phyloP scores from a whole-genome alignment of 768 basidiomycete species.

The Serendipita sp. region DNA sequence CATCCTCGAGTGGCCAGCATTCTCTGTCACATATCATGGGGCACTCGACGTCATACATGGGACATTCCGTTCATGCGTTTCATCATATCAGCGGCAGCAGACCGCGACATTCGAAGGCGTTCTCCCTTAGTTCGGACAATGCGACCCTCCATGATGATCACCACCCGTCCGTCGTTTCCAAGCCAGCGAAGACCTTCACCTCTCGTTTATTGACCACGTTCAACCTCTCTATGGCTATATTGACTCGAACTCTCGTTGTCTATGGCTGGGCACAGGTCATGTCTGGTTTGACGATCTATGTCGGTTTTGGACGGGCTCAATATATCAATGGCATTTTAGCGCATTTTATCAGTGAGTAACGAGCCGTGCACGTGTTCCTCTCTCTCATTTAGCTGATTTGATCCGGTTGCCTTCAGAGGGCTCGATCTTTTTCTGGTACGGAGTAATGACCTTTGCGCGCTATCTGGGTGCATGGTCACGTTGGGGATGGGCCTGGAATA shows the following conservation, averaged over 20 bases:
- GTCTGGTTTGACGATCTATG: slow-evolving; percentile 63
- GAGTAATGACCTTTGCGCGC: slow-evolving; percentile 78
- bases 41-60: no score
- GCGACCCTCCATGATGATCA: slow-evolving; percentile 11
- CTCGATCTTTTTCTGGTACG: slow-evolving; percentile 84
- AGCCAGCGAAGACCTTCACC: not conserved
- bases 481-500: slow-evolving; percentile 93
- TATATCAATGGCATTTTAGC: slow-evolving; percentile 75
- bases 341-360: slow-evolving; percentile 68
- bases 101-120: slow-evolving; percentile 36
- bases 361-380: not conserved
- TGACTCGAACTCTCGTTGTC: slow-evolving; percentile 51
- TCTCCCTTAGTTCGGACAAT: slow-evolving; percentile 17
- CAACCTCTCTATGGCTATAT: slow-evolving; percentile 30
- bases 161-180: slow-evolving; percentile 15
- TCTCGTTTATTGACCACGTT: slow-evolving; percentile 27
- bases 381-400: slow-evolving; percentile 34
- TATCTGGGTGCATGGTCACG: slow-evolving; percentile 80
- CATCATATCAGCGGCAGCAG: slow-evolving; percentile 27
- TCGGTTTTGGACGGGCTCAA: slow-evolving; percentile 66
- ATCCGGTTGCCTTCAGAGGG: slow-evolving; percentile 40
- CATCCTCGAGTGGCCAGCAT: no score
- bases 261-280: slow-evolving; percentile 51
- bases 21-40: no score
- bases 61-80: no score